Base-by-base conservation (phyloP, 2,329 filamentous ascomycete species). In the Fusarium duplospermum region DNA sequence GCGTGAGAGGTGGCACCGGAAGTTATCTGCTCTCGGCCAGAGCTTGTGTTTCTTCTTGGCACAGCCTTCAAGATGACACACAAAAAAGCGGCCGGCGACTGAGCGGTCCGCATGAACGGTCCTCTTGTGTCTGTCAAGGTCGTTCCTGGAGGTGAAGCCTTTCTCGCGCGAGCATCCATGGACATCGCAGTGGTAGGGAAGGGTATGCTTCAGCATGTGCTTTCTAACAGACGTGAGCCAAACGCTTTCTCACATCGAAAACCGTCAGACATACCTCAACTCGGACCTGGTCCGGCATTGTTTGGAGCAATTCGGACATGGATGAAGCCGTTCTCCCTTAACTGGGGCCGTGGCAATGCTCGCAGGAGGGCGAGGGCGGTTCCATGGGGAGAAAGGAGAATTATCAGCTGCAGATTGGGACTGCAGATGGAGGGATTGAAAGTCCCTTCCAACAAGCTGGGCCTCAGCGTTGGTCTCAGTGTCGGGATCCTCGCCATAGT, bases 1-100 rank as follows among this genome's bases (percentile, higher is more conserved):
- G 13, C 92, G 89, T 59, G 84, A 86, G 54, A 97, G 87, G 79
- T 98, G 95, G 38, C 92, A 90, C 70, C 92, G 92, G 81, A 98
- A 98, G 78, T 98, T 98, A 81, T 98, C 95, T 60, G 92, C 86
- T 24, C 95, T 89, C 1, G 93, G 92, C 94, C 94, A 98, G 38
- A 87, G 84, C 80, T 97, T 97, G 2, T 61, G 62, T 45, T 77
- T 80, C 9, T 69, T 67, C 8, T 69, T 67, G 7, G 67, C 70
- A 54, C 81, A 82, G 18, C 66, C 54, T 0, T 67, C 78, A 50
- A 79, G 67, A 10, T 38, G 70, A 56, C 80, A 83, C 14, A 80
- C 47, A 10, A 78, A 82, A 3, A 67, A 58, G 40, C 74, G 74
- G 2, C 72, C 77, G 22, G 74, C 66, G 5, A 71, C 71, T 9